Evolutionary conservation across 345 rosid genomes (phyloP).

Genomic region (Populus deltoides): DNA sequence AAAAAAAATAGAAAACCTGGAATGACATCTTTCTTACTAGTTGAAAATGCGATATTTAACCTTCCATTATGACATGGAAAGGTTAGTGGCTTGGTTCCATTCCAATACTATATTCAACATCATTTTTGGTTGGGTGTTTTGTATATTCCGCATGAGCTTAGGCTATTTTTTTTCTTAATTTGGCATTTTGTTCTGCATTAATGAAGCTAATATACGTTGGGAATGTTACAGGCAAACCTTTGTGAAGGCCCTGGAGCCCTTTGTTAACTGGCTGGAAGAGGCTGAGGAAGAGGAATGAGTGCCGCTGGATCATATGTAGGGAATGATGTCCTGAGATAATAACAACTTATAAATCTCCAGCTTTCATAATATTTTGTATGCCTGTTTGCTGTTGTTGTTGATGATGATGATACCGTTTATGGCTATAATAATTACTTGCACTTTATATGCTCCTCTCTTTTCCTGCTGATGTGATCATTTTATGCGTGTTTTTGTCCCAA

Average conservation of each 20-base stretch:
- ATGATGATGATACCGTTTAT: conserved; percentile 6
- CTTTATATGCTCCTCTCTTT: not conserved
- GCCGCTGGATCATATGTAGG: not conserved
- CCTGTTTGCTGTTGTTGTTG: not conserved
- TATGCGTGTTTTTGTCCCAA: not conserved
- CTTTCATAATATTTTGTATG: conserved; percentile 17
- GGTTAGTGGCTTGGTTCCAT: not conserved
- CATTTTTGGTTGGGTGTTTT: not conserved
- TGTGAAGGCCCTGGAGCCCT: conserved; percentile 91
- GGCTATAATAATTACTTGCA: not conserved
- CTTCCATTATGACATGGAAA: not conserved
- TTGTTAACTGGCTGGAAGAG: conserved; percentile 96
- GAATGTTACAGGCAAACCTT: conserved; percentile 62
- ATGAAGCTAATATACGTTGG: not conserved
- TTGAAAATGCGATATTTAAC: not conserved
- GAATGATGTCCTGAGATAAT: conserved; percentile 4
- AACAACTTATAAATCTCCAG: conserved; percentile 6
- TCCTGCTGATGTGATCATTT: not conserved
- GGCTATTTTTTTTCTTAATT: not conserved
- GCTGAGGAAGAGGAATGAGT: conserved; percentile 93
- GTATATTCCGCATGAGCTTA: not conserved
- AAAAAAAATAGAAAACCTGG: not conserved
- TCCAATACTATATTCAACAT: not conserved
- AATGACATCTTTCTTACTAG: not conserved
- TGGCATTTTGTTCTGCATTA: not conserved